These are phyloP conservation scores for Verticillium nubilum DNA, from an alignment of 2,329 filamentous ascomycete genomes.

Conservation along the genomic window DNA sequence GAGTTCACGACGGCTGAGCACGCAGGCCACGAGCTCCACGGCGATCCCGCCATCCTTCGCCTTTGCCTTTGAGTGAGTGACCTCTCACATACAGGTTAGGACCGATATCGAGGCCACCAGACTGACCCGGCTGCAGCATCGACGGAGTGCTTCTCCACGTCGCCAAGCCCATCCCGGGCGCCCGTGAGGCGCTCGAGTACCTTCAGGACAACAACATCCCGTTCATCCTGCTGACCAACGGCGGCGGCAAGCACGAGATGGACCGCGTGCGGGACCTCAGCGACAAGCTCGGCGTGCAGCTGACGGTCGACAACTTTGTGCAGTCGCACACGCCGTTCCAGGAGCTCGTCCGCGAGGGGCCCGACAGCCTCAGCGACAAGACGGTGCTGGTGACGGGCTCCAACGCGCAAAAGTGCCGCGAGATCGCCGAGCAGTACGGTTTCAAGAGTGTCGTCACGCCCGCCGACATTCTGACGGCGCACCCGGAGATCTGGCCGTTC, in stretches of 20 bases:
- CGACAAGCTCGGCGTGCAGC: conserved; percentile 40
- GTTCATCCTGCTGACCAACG: conserved; percentile 94
- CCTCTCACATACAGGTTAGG: too few species aligned
- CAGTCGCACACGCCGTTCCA: conserved; percentile 90
- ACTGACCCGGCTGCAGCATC: conserved; percentile 43
- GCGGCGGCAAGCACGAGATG: conserved; percentile 78
- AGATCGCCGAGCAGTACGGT: conserved; percentile 70
- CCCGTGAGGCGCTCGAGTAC: conserved; percentile 65
- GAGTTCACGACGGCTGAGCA: background rate
- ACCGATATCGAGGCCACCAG: background rate
- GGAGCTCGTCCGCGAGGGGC: conserved; percentile 55
- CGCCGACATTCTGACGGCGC: conserved; percentile 70
- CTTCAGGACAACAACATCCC: conserved; percentile 73
- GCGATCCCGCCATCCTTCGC: conserved; percentile 25
- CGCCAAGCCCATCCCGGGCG: conserved; percentile 71
- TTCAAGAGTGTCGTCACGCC: conserved; percentile 81
- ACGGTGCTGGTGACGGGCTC: conserved; percentile 73
- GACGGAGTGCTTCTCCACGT: conserved; percentile 93
- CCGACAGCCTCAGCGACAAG: conserved; percentile 49
- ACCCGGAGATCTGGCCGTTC: conserved; percentile 81
- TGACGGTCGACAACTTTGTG: conserved; percentile 58
- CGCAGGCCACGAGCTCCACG: background rate
- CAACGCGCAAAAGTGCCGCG: conserved; percentile 59
- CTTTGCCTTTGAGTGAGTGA: conserved; percentile 31
- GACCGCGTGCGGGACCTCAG: conserved; percentile 13